Conservation (phyloP, 1,284 basidiomycete genomes). For the Leccinum fuscescens region DNA sequence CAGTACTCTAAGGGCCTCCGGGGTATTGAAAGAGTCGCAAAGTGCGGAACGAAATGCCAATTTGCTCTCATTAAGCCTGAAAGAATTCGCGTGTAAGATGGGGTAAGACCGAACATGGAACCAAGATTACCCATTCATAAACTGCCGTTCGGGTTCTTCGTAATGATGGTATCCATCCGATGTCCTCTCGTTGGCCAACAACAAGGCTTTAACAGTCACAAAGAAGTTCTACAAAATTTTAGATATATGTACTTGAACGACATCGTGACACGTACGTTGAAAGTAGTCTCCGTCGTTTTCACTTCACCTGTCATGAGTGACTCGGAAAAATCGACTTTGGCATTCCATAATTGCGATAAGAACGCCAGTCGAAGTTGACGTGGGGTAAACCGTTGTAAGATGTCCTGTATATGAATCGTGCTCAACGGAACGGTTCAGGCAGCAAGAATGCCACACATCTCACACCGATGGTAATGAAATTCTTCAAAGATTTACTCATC, state of each 20-base stretch:
- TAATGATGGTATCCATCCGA: conserved; percentile 65
- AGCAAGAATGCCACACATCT: conserved; percentile 30
- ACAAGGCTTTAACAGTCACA: conserved; percentile 81
- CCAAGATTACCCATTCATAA: conserved; percentile 56
- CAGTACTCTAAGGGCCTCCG: conserved; percentile 75
- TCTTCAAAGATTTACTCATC: conserved; percentile 99
- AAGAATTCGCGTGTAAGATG: conserved; percentile 10
- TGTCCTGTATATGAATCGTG: conserved; percentile 59
- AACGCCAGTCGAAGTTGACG: conserved; percentile 95
- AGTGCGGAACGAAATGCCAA: conserved; percentile 83
- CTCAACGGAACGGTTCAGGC: conserved; percentile 5
- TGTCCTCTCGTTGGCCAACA: conserved; percentile 46
- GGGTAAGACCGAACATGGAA: conserved; percentile 14
- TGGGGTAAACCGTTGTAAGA: conserved; percentile 82
- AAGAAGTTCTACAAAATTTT: conserved; percentile 87
- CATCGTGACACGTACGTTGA: conserved; percentile 66
- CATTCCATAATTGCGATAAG: conserved; percentile 89
- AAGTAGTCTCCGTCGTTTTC: conserved; percentile 77
- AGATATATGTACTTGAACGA: conserved; percentile 2
- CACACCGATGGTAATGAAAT: conserved; percentile 98
- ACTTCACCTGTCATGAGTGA: conserved; percentile 88
- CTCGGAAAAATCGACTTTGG: conserved; percentile 93
- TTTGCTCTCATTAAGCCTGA: conserved; percentile 76
- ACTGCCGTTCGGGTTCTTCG: conserved; percentile 61
- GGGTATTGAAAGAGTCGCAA: conserved; percentile 98